Conservation (phyloP, 2,329 filamentous ascomycete species). For the Fusarium sp. region DNA sequence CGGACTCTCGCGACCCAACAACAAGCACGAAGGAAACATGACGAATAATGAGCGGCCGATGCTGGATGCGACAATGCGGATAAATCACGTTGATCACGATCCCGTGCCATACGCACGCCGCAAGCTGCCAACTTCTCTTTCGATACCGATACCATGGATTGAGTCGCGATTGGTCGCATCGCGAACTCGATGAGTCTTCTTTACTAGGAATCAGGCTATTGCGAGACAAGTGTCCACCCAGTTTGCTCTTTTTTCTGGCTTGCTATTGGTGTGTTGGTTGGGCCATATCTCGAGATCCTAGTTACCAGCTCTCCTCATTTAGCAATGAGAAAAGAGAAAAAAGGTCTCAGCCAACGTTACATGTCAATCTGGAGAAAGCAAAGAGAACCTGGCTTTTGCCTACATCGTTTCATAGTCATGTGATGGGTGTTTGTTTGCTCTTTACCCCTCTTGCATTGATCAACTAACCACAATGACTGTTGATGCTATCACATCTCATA, state of each 20-base stretch:
- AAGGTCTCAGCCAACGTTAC: slow-evolving; percentile 1
- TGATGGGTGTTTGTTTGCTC: slow-evolving; percentile 4
- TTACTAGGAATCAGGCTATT: slow-evolving; percentile 6
- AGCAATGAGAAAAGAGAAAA: background rate
- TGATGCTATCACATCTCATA: slow-evolving; percentile 41
- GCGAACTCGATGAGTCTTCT: background rate
- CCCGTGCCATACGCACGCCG: slow-evolving; percentile 3
- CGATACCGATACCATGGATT: slow-evolving; percentile 15
- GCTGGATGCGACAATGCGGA: slow-evolving; percentile 1
- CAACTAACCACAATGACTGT: background rate
- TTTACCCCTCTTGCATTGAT: background rate
- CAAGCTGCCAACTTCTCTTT: slow-evolving; percentile 22
- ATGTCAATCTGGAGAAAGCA: slow-evolving; percentile 1
- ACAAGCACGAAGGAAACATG: slow-evolving; percentile 1
- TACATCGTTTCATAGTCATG: slow-evolving; percentile 8
- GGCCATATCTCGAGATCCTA: slow-evolving; percentile 2
- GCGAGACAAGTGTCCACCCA: slow-evolving; percentile 21
- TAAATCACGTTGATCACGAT: slow-evolving; percentile 14
- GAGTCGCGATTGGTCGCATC: slow-evolving; percentile 7
- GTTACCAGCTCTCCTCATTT: slow-evolving; percentile 2
- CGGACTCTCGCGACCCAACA: background rate
- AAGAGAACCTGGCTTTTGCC: background rate
- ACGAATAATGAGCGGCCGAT: background rate
- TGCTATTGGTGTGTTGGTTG: slow-evolving; percentile 34
- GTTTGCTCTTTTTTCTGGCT: slow-evolving; percentile 10